A percentile compares a stretch with the other conserved stretches of the same genome.
These are phyloP conservation scores for Volvox africanus DNA, from an alignment of 139 green algal genomes.

Conservation along the genomic window DNA sequence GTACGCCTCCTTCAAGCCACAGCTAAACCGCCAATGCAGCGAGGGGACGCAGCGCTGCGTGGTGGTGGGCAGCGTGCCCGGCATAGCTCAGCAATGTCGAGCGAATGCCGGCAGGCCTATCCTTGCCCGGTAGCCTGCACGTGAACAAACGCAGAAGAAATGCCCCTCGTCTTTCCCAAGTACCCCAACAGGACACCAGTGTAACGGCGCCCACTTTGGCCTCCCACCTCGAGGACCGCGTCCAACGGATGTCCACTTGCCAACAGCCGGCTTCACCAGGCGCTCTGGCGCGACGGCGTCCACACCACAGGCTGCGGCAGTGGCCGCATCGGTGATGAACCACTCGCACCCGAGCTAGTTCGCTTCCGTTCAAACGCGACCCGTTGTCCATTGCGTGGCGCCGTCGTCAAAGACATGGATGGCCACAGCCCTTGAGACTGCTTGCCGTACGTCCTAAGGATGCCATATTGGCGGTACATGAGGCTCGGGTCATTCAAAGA, in stretches of 20 bases:
- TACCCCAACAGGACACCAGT: no score
- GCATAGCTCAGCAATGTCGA: no score
- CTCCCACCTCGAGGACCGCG: neutral
- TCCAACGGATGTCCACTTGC: neutral
- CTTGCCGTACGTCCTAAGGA: slow-evolving; percentile 9
- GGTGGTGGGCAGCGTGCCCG: no score
- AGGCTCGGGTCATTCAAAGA: neutral
- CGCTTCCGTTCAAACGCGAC: neutral
- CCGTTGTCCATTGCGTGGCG: neutral
- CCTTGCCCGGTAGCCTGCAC: no score
- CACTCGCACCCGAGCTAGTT: neutral
- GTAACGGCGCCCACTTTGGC: no score
- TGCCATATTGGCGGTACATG: neutral
- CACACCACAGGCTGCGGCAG: neutral
- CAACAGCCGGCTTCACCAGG: neutral
- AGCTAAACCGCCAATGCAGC: no score
- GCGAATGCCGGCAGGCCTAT: no score
- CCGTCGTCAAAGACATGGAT: neutral
- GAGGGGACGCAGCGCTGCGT: no score
- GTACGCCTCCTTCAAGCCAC: no score
- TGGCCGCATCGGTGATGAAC: neutral
- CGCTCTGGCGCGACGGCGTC: neutral
- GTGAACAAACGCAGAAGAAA: no score
- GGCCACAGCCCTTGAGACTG: neutral
- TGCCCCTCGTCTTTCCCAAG: no score